Conservation (phyloP, 306 rosid genomes). For the Styphnolobium japonicum region DNA sequence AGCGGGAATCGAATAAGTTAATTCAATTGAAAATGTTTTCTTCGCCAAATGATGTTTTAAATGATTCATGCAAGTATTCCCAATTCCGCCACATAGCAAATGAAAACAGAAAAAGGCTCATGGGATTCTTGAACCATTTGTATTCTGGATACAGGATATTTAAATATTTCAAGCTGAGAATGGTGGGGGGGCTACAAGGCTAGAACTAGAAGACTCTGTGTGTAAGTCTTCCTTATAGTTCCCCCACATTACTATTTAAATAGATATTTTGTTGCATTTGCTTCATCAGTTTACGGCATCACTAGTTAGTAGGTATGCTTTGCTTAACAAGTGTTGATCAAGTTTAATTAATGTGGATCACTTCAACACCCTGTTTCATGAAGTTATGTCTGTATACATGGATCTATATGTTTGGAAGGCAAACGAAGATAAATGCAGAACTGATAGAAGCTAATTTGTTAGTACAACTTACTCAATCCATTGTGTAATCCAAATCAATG, state of each 20-base stretch:
- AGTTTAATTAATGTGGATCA: not conserved
- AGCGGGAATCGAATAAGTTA: not conserved
- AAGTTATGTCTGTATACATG: not conserved
- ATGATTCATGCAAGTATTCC: not conserved
- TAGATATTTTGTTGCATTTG: not conserved
- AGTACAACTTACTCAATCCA: not conserved
- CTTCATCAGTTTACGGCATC: not conserved
- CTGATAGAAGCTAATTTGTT: not conserved
- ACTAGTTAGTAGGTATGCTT: not conserved
- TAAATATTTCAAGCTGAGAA: not conserved
- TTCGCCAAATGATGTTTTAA: not conserved
- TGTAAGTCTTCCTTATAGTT: not conserved
- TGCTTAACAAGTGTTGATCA: not conserved
- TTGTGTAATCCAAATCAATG: not conserved
- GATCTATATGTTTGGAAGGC: not conserved
- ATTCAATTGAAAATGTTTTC: not conserved
- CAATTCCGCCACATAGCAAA: not conserved
- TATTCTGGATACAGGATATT: not conserved
- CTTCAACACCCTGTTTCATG: not conserved
- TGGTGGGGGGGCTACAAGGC: not conserved
- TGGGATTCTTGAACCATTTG: not conserved
- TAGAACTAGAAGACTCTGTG: not conserved
- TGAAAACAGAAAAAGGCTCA: not conserved
- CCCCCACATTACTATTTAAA: not conserved
- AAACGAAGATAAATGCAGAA: not conserved